Conservation (phyloP, 148 eudicot species). For the Suaeda aralocaspica region DNA sequence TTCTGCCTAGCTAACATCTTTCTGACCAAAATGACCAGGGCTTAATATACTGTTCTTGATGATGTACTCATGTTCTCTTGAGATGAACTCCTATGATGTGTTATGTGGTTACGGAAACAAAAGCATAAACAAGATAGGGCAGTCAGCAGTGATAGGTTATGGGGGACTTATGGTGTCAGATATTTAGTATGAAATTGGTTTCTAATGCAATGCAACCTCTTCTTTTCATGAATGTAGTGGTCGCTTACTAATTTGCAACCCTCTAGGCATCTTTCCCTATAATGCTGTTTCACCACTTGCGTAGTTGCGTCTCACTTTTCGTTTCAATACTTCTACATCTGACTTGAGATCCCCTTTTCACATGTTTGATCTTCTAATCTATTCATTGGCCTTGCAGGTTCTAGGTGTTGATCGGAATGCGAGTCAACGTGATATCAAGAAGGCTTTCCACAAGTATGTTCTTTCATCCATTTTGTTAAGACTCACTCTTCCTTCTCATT, state of each 20-base stretch:
- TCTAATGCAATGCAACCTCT: not conserved
- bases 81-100: no score
- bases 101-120: not conserved
- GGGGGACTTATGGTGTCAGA: not conserved
- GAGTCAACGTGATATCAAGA: constrained; percentile 82
- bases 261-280: not conserved
- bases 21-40: no score
- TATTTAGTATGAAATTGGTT: not conserved
- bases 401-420: constrained; percentile 84
- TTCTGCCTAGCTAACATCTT: no score
- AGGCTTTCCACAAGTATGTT: constrained; percentile 94
- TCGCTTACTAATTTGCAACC: not conserved
- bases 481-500: no score
- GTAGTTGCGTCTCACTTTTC: no score
- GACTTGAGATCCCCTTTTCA: not conserved
- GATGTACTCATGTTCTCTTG: no score
- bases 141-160: no score
- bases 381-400: constrained; percentile 40
- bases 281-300: not conserved
- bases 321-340: not conserved
- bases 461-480: not conserved
- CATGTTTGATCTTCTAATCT: constrained; percentile 9
- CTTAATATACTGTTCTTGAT: no score
- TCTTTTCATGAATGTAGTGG: not conserved
- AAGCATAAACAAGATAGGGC: no score